phyloP scores from a whole-genome alignment of 441 rosid genomes.

The Jatropha multifida region DNA sequence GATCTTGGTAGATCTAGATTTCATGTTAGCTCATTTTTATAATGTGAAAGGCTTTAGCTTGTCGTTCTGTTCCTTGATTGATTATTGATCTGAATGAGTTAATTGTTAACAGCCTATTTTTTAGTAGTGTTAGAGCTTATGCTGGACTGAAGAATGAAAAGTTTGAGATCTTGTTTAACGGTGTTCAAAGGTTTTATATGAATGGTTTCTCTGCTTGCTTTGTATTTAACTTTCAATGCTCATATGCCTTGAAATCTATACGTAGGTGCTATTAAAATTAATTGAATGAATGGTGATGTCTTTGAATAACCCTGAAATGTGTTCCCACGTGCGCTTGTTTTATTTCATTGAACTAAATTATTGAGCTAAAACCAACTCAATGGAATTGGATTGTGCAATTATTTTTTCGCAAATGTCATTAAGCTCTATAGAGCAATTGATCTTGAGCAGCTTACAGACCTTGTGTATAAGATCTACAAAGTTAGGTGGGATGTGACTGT shows the following conservation, averaged over 20 bases:
- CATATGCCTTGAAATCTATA: neutral
- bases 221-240: neutral
- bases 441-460: neutral
- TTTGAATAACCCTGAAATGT: neutral
- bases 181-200: neutral
- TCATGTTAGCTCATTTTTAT: neutral
- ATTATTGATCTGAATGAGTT: neutral
- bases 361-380: neutral
- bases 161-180: neutral
- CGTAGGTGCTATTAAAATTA: neutral
- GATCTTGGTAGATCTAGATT: slow-evolving; percentile 12
- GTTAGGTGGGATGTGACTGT: neutral
- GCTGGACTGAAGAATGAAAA: neutral
- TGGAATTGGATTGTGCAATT: neutral
- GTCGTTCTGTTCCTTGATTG: neutral
- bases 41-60: neutral
- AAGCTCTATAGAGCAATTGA: neutral
- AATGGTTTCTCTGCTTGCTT: neutral
- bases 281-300: neutral
- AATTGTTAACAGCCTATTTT: neutral
- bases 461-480: neutral
- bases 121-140: neutral
- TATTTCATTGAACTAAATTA: neutral
- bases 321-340: neutral
- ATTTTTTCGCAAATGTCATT: neutral